phyloP scores from a whole-genome alignment of 1,284 basidiomycete genomes.

The Papiliotrema laurentii region DNA sequence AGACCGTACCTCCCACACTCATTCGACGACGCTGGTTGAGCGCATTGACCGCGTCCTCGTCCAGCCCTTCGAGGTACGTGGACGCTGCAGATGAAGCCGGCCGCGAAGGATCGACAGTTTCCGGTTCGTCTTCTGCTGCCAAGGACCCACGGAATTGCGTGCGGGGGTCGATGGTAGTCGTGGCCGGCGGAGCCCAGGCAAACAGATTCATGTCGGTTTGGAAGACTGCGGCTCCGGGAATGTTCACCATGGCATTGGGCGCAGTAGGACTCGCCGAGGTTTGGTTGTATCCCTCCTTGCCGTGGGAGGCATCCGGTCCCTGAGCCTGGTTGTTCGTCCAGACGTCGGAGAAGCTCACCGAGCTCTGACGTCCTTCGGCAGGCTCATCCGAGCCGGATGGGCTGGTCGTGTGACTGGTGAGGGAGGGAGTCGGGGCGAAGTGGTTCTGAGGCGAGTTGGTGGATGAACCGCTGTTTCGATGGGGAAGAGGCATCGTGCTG shows the following conservation, averaged over 20 bases:
- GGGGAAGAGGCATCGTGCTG: slow-evolving; percentile 2
- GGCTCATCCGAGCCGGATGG: slow-evolving; percentile 29
- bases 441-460: slow-evolving; percentile 4
- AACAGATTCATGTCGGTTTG: not conserved
- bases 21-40: slow-evolving; percentile 23
- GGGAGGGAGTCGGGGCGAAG: slow-evolving; percentile 28
- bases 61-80: slow-evolving; percentile 9
- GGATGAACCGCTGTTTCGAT: not conserved
- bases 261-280: not conserved
- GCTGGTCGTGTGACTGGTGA: slow-evolving; percentile 32
- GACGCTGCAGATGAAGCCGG: slow-evolving; percentile 15
- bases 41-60: slow-evolving; percentile 4
- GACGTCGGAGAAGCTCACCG: not conserved
- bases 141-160: slow-evolving; percentile 1
- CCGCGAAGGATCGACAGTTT: not conserved
- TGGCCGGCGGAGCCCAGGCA: slow-evolving; percentile 1
- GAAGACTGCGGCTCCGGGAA: not conserved
- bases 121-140: slow-evolving; percentile 4
- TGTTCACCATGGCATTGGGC: not conserved
- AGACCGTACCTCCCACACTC: slow-evolving; percentile 24
- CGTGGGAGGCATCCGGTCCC: not conserved
- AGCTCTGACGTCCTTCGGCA: slow-evolving; percentile 13
- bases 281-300: not conserved
- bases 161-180: slow-evolving; percentile 11
- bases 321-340: not conserved